Percentiles rank a stretch among this genome's conserved stretches.
Evolutionary conservation across 495 filamentous ascomycete species (phyloP).

Genomic region (Aspergillus heteromorphus): DNA sequence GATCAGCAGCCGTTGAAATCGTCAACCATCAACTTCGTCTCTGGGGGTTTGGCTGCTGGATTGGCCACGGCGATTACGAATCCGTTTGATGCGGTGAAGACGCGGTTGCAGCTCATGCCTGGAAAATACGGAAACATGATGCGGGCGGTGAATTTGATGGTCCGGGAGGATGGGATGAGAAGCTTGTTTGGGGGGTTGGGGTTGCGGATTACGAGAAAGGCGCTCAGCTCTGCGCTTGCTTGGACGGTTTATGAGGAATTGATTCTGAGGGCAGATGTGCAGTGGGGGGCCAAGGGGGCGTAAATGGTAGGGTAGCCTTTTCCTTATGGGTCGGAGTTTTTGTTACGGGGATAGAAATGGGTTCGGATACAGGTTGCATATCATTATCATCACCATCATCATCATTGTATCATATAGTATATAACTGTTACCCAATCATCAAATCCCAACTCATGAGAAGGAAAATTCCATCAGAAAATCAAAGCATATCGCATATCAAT

Average conservation of each 20-base stretch:
- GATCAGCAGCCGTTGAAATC: conserved; percentile 7
- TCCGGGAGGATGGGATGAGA: conserved; percentile 72
- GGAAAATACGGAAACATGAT: conserved; percentile 79
- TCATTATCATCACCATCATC: background rate
- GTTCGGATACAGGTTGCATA: background rate
- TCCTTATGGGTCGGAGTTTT: background rate
- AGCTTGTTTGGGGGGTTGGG: conserved; percentile 84
- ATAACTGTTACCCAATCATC: conserved; percentile 18
- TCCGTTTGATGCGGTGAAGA: conserved; percentile 96
- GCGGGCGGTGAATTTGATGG: conserved; percentile 66
- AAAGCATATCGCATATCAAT: background rate
- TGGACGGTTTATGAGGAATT: conserved; percentile 98
- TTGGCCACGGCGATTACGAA: conserved; percentile 85
- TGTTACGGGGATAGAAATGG: background rate
- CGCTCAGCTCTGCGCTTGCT: conserved; percentile 80
- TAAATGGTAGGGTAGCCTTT: background rate
- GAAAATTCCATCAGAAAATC: conserved; percentile 4
- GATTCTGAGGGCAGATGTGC: conserved; percentile 67
- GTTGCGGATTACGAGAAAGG: conserved; percentile 86
- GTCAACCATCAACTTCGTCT: conserved; percentile 76
- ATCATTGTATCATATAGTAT: conserved; percentile 19
- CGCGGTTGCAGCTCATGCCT: conserved; percentile 85
- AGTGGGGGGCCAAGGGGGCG: conserved; percentile 41
- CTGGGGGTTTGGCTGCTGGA: conserved; percentile 71
- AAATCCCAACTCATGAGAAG: conserved; percentile 24